Base-by-base conservation (phyloP, 495 filamentous ascomycete species). In the Aspergillus cavernicola region DNA sequence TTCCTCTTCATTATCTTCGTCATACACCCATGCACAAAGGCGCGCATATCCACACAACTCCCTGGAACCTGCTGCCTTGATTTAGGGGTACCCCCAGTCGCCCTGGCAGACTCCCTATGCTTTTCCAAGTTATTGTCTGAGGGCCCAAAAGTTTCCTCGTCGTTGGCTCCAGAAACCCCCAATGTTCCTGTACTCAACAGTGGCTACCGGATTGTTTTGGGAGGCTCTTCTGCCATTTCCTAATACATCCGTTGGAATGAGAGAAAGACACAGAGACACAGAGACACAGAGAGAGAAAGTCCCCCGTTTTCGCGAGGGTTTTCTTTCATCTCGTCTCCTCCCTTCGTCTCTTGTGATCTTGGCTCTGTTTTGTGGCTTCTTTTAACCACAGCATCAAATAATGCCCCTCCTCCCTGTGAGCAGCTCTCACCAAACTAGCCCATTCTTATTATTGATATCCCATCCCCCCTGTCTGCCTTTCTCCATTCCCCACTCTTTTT, bases 401-500 rank as follows among this genome's bases (percentile, higher is more conserved):
- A 28, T 39, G 36, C 50, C 38, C 50, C 50, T 9, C 10, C 10
- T 53, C 50, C 15, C 20, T 33, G 35, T 31, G 37, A 33, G 22
- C 12, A 28, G 32, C 28, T 51, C 35, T 26, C 44, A 43, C 45
- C 42, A 22, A 42, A 32, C 38, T 52, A 42, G 37, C 28, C 49
- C 43, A 42, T 47, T 41, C n/a, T 9, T 37, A 16, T 18, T n/a
- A n/a, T 28, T 28, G 40, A 31, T 56, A 31, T 20, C 35, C 40
- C 24, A 37, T 37, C 42, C 26, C 42, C 19, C 42, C 15, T 29
- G 28, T 42, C 16, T 41, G 16, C 18, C 18, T 16, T 57, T 42
- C n/a, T 16, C 24, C 13, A 16, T 52, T 52, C 55, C 52, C 55
- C 49, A 52, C 55, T 52, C 18, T 52, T 32, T 47, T 43, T 32